These are phyloP conservation scores for Cicer yamashitae DNA, from an alignment of 306 rosid species.

Conservation along the genomic window DNA sequence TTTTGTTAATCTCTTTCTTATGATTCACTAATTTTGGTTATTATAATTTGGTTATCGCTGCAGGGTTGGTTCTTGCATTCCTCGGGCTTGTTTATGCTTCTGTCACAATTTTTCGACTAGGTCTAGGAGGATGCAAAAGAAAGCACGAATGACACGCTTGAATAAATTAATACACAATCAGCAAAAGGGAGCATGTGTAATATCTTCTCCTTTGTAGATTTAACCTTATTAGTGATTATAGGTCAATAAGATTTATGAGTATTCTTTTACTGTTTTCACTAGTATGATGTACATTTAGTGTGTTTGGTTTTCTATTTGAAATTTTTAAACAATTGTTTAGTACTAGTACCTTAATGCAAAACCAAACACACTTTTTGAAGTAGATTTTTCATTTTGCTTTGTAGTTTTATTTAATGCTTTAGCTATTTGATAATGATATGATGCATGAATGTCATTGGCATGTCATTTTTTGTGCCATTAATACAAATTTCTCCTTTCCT, in stretches of 20 bases:
- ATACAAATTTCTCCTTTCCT: no score
- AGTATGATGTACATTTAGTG: constrained; percentile 3
- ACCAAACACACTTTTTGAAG: constrained; percentile 24
- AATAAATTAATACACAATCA: neutral
- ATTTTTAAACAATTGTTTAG: neutral
- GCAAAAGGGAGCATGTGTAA: constrained; percentile 41
- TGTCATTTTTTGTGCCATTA: no score
- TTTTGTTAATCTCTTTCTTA: neutral
- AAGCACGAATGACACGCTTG: constrained; percentile 49
- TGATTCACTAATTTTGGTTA: constrained; percentile 2
- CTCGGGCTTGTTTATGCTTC: constrained; percentile 31
- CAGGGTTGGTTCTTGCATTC: constrained; percentile 49
- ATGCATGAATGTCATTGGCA: constrained; percentile 7
- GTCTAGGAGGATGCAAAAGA: constrained; percentile 41
- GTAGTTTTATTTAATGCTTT: constrained; percentile 21
- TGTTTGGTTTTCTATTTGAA: constrained; percentile 22
- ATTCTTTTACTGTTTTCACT: constrained; percentile 36
- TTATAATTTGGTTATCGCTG: constrained; percentile 32
- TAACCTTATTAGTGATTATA: constrained; percentile 34
- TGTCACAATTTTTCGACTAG: constrained; percentile 19
- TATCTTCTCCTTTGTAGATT: constrained; percentile 39
- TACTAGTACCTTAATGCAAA: constrained; percentile 1
- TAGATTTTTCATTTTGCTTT: neutral
- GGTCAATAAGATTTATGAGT: constrained; percentile 40
- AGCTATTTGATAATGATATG: constrained; percentile 30